Evolutionary conservation across 345 rosid species (phyloP), one percentile per base, ranked within the genome.

Genomic region (Lumnitzera racemosa): DNA sequence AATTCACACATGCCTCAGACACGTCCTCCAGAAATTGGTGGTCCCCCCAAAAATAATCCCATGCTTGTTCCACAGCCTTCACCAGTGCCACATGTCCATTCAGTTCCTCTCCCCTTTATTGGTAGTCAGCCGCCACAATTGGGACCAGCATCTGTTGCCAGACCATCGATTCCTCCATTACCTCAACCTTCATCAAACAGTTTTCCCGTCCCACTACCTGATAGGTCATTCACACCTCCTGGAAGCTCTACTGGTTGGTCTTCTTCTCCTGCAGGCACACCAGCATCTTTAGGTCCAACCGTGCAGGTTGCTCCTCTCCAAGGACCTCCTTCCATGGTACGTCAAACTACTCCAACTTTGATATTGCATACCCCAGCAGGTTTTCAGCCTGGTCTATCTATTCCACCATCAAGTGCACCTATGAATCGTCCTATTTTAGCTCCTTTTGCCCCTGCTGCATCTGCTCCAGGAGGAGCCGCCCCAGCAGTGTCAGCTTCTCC

Each of bases 91-190:
- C 65, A 66, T 31, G 64, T 68, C 27, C 53, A 66, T 71, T 62
- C 71, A 15, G 58, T 73, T 46, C 53, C 57, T 52, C 56, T 53
- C 54, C 74, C 77, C 47, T 74, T 57, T 57, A 49, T 70, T 59
- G 85, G 62, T 55, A 76, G 59, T 82, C 95, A 71, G 61, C 61
- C 72, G 15, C 78, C 69, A 53, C 68, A 72, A 62, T n/a, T 55
- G 15, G 82, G 82, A 56, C 70, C 62, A 53, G 57, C 57, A 27
- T 67, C 77, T 67, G 41, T 31, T 47, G 61, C 75, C 47, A 78
- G 85, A 70, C 75, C 63, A 43, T 56, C 68, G 3, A 57, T 78
- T 27, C 59, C 80, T 51, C 63, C 64, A 15, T 62, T 76, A 51
- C 77, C 74, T 55, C 87, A 74, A 51, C 71, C 81, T 61, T 29